Base-by-base conservation (phyloP, 2,329 filamentous ascomycete genomes). In the Pseudogymnoascus destructans region DNA sequence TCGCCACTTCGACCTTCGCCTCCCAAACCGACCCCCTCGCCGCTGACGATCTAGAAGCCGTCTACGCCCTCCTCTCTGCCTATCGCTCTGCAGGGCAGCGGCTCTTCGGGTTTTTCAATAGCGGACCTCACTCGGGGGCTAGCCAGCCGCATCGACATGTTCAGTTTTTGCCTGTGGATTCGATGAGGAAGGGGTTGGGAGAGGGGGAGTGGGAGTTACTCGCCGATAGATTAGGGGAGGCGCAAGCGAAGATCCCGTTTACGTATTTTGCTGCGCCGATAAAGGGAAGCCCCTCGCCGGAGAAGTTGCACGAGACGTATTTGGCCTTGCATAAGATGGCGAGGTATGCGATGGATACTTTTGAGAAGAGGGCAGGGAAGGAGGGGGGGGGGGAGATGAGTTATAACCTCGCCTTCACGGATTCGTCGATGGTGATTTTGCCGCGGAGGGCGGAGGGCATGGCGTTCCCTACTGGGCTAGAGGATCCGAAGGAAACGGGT, bases 131-230 rank as follows among this genome's bases (percentile, higher is more conserved):
- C 65, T 87, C 83, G 3, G 86, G 85, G 2, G 84, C 85, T 1
- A 86, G 82, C 63, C 85, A 89, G 67, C 79, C 85, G 10, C 86
- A 89, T 66, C 71, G 86, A 3, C 86, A 89, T 65, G 69, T 89
- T 23, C 86, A 89, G 68, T 76, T 89, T n/a, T 70, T 89, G 3
- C 84, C 84, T 0, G 75, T 87, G 0, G 75, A 78, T 6, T 71
- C 75, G 15, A 88, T 89, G 84, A 74, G 72, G 33, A 75, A 77
- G 10, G 81, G 79, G 0, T 63, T 82, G 5, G 69, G 67, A 0
- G 55, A 60, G 3, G 61, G 64, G 3, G 65, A 61, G n/a, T 85
- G 81, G 81, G 62, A 63, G 8, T 70, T 81, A 1, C 68, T 84
- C 13, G 75, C 74, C 0, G 74, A 78, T 32, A 61, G 59, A 11